Evolutionary conservation across 2,329 filamentous ascomycete species (phyloP).

Genomic region (Fusarium foetens): DNA sequence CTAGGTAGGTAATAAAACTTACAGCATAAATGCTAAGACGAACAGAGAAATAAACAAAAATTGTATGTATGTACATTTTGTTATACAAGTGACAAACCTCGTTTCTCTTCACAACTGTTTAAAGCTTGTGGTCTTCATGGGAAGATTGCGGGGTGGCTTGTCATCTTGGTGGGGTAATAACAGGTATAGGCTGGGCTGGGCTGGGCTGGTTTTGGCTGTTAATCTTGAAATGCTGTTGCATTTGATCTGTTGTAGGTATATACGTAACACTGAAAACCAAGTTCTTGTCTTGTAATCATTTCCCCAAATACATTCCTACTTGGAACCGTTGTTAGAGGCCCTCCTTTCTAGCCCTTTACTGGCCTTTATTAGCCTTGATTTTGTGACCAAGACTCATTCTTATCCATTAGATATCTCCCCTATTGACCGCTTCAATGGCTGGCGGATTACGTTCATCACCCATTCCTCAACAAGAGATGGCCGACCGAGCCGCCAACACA

Average conservation of each 20-base stretch:
- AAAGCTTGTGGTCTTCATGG: slow-evolving; percentile 9
- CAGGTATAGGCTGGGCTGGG: neutral
- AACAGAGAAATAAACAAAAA: neutral
- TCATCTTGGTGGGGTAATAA: slow-evolving; percentile 37
- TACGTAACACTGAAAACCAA: slow-evolving; percentile 12
- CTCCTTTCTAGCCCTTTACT: neutral
- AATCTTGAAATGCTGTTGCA: neutral
- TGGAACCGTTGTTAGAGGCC: neutral
- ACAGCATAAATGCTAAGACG: neutral
- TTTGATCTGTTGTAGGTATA: neutral
- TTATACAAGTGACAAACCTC: slow-evolving; percentile 18
- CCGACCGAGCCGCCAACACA: slow-evolving; percentile 39
- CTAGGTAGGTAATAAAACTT: slow-evolving; percentile 5
- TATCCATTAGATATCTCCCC: neutral
- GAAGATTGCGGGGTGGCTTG: slow-evolving; percentile 42
- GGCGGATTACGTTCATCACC: slow-evolving; percentile 33
- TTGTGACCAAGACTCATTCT: neutral
- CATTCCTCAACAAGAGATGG: slow-evolving; percentile 35
- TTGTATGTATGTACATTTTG: neutral
- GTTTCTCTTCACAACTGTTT: neutral
- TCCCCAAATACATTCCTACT: neutral
- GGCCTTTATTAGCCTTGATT: neutral
- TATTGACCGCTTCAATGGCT: slow-evolving; percentile 24
- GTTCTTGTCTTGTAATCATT: slow-evolving; percentile 18
- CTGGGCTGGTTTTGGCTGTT: slow-evolving; percentile 14